These are phyloP conservation scores for Alternaria brassicicola DNA, from an alignment of 2,329 filamentous ascomycete species.

Conservation along the genomic window DNA sequence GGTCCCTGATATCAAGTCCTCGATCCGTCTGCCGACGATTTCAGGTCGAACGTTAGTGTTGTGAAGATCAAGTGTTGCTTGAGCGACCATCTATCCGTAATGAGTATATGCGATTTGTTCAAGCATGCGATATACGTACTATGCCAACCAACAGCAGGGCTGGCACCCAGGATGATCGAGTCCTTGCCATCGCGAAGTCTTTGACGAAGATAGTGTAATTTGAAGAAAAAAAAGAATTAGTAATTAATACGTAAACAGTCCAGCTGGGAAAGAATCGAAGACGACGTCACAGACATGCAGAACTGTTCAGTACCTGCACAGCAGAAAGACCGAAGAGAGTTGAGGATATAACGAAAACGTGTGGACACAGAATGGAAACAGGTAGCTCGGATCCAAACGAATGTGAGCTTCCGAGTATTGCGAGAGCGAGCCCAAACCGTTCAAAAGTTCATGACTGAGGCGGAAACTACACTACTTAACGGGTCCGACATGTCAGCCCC, in stretches of 20 bases:
- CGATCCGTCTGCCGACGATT: constrained; percentile 31
- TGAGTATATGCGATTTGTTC: constrained; percentile 21
- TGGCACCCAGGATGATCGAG: constrained; percentile 30
- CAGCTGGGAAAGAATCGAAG: constrained; percentile 42
- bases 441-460: constrained; percentile 36
- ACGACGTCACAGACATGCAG: constrained; percentile 42
- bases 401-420: constrained; percentile 33
- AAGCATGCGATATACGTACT: constrained; percentile 26
- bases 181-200: constrained; percentile 38
- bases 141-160: constrained; percentile 38
- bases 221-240: constrained; percentile 20
- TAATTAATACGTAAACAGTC: constrained; percentile 46
- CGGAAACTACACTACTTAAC: constrained; percentile 34
- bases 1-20: constrained; percentile 34
- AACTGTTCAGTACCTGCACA: constrained; percentile 45
- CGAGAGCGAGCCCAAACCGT: constrained; percentile 38
- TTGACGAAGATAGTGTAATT: neutral
- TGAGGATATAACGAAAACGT: constrained; percentile 31
- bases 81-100: constrained; percentile 27
- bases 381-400: constrained; percentile 33
- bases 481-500: constrained; percentile 25
- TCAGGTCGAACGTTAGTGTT: constrained; percentile 27
- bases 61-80: constrained; percentile 36
- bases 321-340: constrained; percentile 33
- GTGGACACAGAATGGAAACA: constrained; percentile 22